These are phyloP conservation scores for Chaetomidium leptoderma DNA, from an alignment of 495 filamentous ascomycete species.

Conservation along the genomic window DNA sequence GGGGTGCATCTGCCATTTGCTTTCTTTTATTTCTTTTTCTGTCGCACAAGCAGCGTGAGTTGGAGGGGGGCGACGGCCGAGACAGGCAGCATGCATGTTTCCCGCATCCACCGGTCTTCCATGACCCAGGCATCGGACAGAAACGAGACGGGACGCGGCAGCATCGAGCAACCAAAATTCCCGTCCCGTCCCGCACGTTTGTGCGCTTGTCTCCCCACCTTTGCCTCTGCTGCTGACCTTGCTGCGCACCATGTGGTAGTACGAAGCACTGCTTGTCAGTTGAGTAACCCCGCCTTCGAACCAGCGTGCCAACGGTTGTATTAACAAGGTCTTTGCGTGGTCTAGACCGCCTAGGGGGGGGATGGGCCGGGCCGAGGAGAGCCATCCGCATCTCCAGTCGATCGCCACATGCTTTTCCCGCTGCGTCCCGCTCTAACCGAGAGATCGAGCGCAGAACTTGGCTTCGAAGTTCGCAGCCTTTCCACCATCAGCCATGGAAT, in stretches of 20 bases:
- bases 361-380: neutral
- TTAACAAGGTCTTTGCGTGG: neutral
- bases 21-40: no score
- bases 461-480: neutral
- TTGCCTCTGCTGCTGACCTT: neutral
- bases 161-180: conserved; percentile 19
- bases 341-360: neutral
- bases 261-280: neutral
- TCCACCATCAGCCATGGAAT: neutral
- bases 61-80: no score
- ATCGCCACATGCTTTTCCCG: neutral
- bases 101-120: no score
- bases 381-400: neutral
- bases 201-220: neutral
- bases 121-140: conserved; percentile 14
- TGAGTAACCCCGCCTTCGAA: conserved; percentile 1
- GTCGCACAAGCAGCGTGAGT: no score
- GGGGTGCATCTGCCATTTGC: no score
- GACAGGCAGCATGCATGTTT: no score
- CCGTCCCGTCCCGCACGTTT: conserved; percentile 11
- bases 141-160: conserved; percentile 22
- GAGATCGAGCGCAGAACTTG: neutral
- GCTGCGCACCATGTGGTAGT: neutral
- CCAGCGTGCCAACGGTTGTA: neutral
- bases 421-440: neutral